Conservation (phyloP, 2,329 filamentous ascomycete genomes). For the Curvularia verruculosa region DNA sequence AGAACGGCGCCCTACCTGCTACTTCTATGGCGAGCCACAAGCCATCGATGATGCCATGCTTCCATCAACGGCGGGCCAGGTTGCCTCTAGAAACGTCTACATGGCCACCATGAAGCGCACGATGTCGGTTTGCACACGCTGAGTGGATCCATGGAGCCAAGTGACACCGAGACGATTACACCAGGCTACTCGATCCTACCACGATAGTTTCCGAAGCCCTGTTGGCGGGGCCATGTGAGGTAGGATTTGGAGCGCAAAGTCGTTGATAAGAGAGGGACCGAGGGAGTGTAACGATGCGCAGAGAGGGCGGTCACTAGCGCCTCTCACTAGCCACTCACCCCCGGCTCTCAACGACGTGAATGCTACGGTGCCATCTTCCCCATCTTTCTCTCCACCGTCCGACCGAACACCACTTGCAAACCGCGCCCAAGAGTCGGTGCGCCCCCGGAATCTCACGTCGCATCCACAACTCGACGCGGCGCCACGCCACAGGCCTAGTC, state of each 20-base stretch:
- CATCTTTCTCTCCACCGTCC: conserved; percentile 37
- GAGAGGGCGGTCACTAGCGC: conserved; percentile 23
- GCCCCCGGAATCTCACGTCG: conserved; percentile 34
- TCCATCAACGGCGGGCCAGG: conserved; percentile 24
- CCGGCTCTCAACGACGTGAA: conserved; percentile 35
- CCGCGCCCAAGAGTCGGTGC: conserved; percentile 43
- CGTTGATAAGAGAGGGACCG: conserved; percentile 25
- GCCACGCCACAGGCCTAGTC: conserved; percentile 56
- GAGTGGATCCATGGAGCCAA: conserved; percentile 24
- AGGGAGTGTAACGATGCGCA: conserved; percentile 28
- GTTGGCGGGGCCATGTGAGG: conserved; percentile 32
- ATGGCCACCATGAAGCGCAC: conserved; percentile 26
- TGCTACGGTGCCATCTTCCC: conserved; percentile 45
- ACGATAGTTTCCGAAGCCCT: conserved; percentile 12
- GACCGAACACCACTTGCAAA: conserved; percentile 35
- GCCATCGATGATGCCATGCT: conserved; percentile 8
- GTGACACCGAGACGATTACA: conserved; percentile 35
- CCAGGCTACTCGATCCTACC: conserved; percentile 14
- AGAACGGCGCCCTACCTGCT: conserved; percentile 20
- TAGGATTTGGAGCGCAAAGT: conserved; percentile 37
- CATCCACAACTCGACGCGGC: conserved; percentile 24
- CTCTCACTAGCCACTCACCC: conserved; percentile 24
- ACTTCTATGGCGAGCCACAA: conserved; percentile 28
- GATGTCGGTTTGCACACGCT: conserved; percentile 20
- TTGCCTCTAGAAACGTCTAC: conserved; percentile 16